A percentile compares a stretch with the other conserved stretches of the same genome.
These are phyloP conservation scores for Lolium perenne DNA, from an alignment of 176 grass and related monocot species.

Conservation along the genomic window DNA sequence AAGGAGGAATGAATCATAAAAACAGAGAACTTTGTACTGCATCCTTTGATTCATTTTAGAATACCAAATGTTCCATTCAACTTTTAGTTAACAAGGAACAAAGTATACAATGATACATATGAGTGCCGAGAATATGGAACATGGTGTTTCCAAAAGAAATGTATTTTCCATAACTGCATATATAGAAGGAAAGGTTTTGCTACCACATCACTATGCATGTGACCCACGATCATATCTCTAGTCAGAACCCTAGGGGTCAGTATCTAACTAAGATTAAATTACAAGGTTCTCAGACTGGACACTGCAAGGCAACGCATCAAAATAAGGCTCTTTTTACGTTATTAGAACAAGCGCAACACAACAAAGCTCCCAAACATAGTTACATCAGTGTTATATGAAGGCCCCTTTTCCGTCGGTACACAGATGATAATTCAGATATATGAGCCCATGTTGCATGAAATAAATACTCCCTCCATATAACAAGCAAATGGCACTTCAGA, in stretches of 20 bases:
- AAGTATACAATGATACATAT: background rate
- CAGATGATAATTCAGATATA: background rate
- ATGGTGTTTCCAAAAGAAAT: slow-evolving; percentile 3
- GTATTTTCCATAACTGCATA: background rate
- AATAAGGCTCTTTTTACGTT: background rate
- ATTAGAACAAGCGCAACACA: background rate
- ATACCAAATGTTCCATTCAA: background rate
- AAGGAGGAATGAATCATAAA: slow-evolving; percentile 8
- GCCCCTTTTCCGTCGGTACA: background rate
- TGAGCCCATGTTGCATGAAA: background rate
- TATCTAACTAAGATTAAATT: background rate
- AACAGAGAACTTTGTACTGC: background rate
- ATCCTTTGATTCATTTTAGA: slow-evolving; percentile 5
- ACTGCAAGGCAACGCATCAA: slow-evolving; percentile 5
- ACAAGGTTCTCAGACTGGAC: background rate
- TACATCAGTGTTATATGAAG: background rate
- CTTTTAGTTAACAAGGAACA: slow-evolving; percentile 4
- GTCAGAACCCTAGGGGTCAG: background rate
- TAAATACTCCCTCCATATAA: background rate
- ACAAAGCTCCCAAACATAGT: slow-evolving; percentile 20
- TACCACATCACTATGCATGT: background rate
- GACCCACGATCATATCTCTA: background rate
- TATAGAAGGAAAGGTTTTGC: background rate
- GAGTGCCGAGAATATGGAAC: background rate
- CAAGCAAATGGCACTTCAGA: background rate